phyloP scores from a whole-genome alignment of 805 yeast species.

The Saturnispora mendoncae region DNA sequence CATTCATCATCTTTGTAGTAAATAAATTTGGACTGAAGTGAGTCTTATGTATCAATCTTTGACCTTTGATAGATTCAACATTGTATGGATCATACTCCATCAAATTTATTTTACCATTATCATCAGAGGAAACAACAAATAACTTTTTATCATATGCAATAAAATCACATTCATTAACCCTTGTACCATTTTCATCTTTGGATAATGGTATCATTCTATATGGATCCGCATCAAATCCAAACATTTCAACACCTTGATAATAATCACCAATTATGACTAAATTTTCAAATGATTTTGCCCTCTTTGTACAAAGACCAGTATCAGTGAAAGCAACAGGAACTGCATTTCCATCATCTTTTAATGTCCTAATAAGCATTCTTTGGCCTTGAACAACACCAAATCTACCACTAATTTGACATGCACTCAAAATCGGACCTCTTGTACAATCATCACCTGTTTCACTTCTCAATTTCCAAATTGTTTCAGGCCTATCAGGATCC shows the following conservation, averaged over 20 bases:
- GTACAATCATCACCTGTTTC: slow-evolving; percentile 57
- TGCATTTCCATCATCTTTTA: slow-evolving; percentile 66
- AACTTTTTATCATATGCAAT: slow-evolving; percentile 62
- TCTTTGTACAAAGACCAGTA: slow-evolving; percentile 69
- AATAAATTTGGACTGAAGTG: slow-evolving; percentile 60
- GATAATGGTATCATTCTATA: slow-evolving; percentile 74
- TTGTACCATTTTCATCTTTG: slow-evolving; percentile 57
- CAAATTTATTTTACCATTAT: slow-evolving; percentile 55
- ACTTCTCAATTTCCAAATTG: slow-evolving; percentile 67
- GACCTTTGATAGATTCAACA: slow-evolving; percentile 73
- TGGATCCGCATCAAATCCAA: slow-evolving; percentile 93
- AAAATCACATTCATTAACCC: slow-evolving; percentile 69
- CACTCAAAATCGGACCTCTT: slow-evolving; percentile 74
- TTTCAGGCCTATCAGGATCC: slow-evolving; percentile 80
- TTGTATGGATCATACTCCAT: slow-evolving; percentile 90
- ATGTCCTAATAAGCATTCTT: slow-evolving; percentile 65
- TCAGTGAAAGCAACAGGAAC: slow-evolving; percentile 93
- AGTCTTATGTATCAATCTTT: slow-evolving; percentile 57
- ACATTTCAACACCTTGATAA: slow-evolving; percentile 64
- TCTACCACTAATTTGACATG: slow-evolving; percentile 76
- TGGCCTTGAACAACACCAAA: slow-evolving; percentile 83
- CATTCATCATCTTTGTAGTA: slow-evolving; percentile 44
- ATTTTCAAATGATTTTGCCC: slow-evolving; percentile 76
- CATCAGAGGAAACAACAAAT: slow-evolving; percentile 60
- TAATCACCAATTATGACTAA: slow-evolving; percentile 76